Base-by-base conservation (phyloP, 2,329 filamentous ascomycete species). In the Coleophoma crateriformis region DNA sequence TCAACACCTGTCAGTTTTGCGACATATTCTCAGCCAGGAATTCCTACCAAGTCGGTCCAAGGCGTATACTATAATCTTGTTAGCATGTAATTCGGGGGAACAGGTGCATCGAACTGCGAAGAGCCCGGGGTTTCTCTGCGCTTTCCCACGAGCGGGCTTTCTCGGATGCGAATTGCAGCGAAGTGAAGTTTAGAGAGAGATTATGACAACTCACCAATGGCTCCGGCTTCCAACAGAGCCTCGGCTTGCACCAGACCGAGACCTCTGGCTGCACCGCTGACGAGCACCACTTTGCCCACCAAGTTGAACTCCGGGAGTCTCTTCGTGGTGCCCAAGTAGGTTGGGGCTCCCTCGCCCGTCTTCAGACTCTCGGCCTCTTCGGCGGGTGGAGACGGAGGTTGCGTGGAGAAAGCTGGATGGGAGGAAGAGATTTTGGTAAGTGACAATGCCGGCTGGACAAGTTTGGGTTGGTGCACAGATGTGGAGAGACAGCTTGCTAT, bases 181-280 rank as follows among this genome's bases (percentile, higher is more conserved):
- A 19, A 2, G 19, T 19, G 19, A 19, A 19, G 19, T 19, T 3
- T 19, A 19, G 19, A 19, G 2, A 19, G 19, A 19, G 19, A 27
- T 10, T 10, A 27, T 27, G 22, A 17, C 34, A 14, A 61, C 62
- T 45, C 58, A 81, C 79, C 78, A 55, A 72, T 87, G 20, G 85
- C 88, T 17, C 88, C 87, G 20, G 87, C 87, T 66, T 91, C 86
- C 12, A 88, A 72, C 13, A 91, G 69, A 1, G 83, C 86, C 60
- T 91, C 86, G 1, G 85, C 80, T 59, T 90, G 79, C 6, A 84
- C 80, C 17, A 92, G 68, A n/a, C 87, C 87, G 10, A 91, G 74
- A 0, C 88, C 88, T 52, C 82, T 76, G 2, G 80, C 87, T 48
- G 79, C 87, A 15, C 87, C 87, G 2, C 85, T 87, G 3, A 90